Percentiles rank a stretch among this genome's conserved stretches.
Conservation (phyloP, 257 asterid species). For the Marsdenia floribunda region DNA sequence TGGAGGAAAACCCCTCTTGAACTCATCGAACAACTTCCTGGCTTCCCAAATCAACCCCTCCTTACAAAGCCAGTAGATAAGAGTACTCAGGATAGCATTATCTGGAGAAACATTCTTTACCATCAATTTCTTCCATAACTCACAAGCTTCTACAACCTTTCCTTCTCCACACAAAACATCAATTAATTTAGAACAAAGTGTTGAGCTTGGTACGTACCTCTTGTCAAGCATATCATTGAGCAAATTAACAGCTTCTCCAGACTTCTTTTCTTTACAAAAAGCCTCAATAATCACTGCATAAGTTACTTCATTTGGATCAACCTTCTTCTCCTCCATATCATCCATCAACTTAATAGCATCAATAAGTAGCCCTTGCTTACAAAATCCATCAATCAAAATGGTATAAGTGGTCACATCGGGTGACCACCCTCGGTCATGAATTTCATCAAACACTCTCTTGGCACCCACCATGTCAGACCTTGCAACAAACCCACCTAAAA, state of each 20-base stretch:
- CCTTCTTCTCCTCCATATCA: slow-evolving; percentile 82
- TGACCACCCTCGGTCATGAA: slow-evolving; percentile 68
- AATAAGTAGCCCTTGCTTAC: slow-evolving; percentile 57
- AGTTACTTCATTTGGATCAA: slow-evolving; percentile 80
- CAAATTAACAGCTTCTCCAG: slow-evolving; percentile 74
- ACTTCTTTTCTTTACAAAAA: slow-evolving; percentile 63
- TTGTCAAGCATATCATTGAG: slow-evolving; percentile 76
- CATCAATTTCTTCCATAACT: slow-evolving; percentile 63
- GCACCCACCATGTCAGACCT: slow-evolving; percentile 66
- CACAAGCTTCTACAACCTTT: slow-evolving; percentile 67
- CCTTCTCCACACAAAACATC: slow-evolving; percentile 72
- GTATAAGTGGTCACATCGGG: slow-evolving; percentile 88
- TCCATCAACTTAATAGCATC: slow-evolving; percentile 87
- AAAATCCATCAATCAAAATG: slow-evolving; percentile 82
- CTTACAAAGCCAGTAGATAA: slow-evolving; percentile 80
- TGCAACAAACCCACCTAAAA: slow-evolving; percentile 62
- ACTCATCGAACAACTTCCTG: slow-evolving; percentile 68
- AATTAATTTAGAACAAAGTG: slow-evolving; percentile 69
- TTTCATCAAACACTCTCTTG: slow-evolving; percentile 59
- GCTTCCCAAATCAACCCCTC: slow-evolving; percentile 72
- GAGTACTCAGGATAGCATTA: slow-evolving; percentile 60
- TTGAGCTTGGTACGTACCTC: slow-evolving; percentile 57
- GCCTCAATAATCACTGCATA: slow-evolving; percentile 82
- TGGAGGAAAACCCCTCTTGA: slow-evolving; percentile 69
- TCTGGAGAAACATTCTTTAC: slow-evolving; percentile 78